Conservation (phyloP, 2,329 filamentous ascomycete genomes). For the Beauveria medogensis region DNA sequence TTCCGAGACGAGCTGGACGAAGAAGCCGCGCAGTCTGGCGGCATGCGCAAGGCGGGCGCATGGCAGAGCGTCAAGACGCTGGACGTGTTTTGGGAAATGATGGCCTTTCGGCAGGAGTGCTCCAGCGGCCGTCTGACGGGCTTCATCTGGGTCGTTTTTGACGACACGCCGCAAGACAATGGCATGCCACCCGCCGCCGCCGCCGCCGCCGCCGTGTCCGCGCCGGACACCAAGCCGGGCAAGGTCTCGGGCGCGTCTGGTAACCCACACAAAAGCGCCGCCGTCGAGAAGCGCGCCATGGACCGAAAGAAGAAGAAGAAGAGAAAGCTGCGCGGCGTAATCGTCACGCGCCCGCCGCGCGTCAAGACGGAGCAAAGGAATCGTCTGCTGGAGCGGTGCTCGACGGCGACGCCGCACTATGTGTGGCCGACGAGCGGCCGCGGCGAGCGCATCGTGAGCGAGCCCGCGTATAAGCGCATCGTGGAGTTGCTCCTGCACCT, state of each 20-base stretch:
- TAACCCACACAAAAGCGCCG: background rate
- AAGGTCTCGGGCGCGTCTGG: conserved; percentile 19
- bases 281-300: conserved; percentile 9
- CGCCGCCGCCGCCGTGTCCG: conserved; percentile 15
- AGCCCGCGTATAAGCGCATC: conserved; percentile 57
- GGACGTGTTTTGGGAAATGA: conserved; percentile 97
- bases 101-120: conserved; percentile 94
- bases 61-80: conserved; percentile 81
- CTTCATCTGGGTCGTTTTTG: conserved; percentile 88
- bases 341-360: conserved; percentile 55
- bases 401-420: conserved; percentile 53
- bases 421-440: conserved; percentile 55
- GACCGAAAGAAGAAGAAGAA: conserved; percentile 37
- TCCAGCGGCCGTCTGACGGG: conserved; percentile 87
- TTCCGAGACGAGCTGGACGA: conserved; percentile 86
- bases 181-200: conserved; percentile 13
- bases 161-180: conserved; percentile 33
- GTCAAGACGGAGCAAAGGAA: conserved; percentile 52
- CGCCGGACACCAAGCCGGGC: conserved; percentile 25
- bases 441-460: conserved; percentile 55
- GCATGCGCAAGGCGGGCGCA: conserved; percentile 49
- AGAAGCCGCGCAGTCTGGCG: conserved; percentile 54
- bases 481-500: conserved; percentile 63
- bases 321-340: conserved; percentile 40
- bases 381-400: conserved; percentile 37